Evolutionary conservation across 768 basidiomycete genomes (phyloP), one percentile per base, ranked within the genome.

Genomic region (Mycena galericulata): DNA sequence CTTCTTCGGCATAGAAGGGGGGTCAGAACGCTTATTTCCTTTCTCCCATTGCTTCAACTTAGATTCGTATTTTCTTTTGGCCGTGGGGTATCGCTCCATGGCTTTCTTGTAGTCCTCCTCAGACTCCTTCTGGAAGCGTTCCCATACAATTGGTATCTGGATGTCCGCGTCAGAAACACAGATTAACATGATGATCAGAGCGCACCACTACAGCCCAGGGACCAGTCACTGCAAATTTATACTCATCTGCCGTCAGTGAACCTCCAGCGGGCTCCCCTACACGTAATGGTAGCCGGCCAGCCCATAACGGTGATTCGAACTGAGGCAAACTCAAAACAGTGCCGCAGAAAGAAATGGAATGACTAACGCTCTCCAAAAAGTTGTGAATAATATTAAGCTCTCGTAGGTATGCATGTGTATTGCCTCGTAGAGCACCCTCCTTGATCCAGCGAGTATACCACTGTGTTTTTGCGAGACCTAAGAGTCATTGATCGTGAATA

Each of bases 401-500:
- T 4, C 73, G 60, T 24, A 11, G 17, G 7, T 30, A 7, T 8
- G 20, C 47, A 5, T 53, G 29, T 22, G 71, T 74, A 18, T 57
- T 43, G 18, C 54, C 53, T 1, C 73, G 63, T 17, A 74, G 63
- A 26, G 66, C 60, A 12, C 32, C 26, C 5, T 29, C 24, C 38
- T 65, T 59, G 40, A 76, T 75, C 75, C 75, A 76, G 20, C 32
- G 36, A 20, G 27, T 45, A 46, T 72, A 76, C 73, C 75, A 76
- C 30, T 74, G 74, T 14, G 59, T 70, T 46, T 77, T 77, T 12
- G 71, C 74, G 38, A 74, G 29, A 29, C 76, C 76, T 77, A 70
- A 67, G 34, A 26, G 27, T 47, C 34, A 36, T 36, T 36, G 34
- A 36, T 36, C 34, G 24, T 6, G 57, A 3, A 34, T 46, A 15